A percentile compares a stretch with the other conserved stretches of the same genome.
Conservation (phyloP, 768 basidiomycete species). For the Ramaria sp. region DNA sequence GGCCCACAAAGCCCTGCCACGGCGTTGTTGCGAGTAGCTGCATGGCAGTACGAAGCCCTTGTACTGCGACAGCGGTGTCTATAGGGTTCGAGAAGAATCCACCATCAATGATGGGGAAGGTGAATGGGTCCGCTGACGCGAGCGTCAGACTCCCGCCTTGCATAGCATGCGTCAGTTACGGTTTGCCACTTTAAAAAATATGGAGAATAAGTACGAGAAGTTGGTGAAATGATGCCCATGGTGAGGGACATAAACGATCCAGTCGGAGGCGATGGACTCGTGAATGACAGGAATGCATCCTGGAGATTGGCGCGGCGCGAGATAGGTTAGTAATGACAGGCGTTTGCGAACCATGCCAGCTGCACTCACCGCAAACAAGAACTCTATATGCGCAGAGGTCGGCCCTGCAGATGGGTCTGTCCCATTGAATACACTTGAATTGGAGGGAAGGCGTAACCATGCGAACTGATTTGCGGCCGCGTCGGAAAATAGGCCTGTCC, state of each 20-base stretch:
- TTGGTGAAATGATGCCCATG: constrained; percentile 9
- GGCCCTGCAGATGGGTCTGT: constrained; percentile 27
- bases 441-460: constrained; percentile 20
- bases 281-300: too few species aligned
- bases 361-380: constrained; percentile 27
- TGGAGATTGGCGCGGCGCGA: not conserved
- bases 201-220: not conserved
- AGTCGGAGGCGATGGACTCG: not conserved
- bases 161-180: too few species aligned
- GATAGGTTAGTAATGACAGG: not conserved
- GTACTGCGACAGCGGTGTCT: constrained; percentile 22
- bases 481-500: constrained; percentile 21
- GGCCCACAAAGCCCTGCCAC: constrained; percentile 22
- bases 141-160: constrained; percentile 29
- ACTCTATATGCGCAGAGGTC: constrained; percentile 24
- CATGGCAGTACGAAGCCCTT: constrained; percentile 18
- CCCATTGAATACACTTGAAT: constrained; percentile 20
- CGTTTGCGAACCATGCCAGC: not conserved
- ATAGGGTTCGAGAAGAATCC: constrained; percentile 27
- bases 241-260: not conserved
- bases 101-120: constrained; percentile 38
- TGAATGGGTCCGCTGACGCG: constrained; percentile 34
- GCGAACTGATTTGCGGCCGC: constrained; percentile 17
- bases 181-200: not conserved
- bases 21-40: constrained; percentile 19